These are phyloP conservation scores for Triticum timopheevii DNA, from an alignment of 176 grass and related monocot species.

Conservation along the genomic window DNA sequence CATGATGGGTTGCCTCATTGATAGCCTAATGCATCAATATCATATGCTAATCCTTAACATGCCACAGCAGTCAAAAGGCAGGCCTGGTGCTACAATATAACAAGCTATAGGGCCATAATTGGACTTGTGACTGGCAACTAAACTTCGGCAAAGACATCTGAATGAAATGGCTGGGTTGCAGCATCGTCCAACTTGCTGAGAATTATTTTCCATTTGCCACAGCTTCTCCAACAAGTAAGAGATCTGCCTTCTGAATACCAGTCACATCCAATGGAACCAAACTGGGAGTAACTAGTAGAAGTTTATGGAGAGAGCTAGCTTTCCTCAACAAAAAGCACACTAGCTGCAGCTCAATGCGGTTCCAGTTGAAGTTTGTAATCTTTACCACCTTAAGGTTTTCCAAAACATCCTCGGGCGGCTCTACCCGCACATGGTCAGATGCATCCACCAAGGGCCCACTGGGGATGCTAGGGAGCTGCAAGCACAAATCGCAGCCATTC, in stretches of 20 bases:
- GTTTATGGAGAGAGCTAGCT: background rate
- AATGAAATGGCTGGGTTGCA: conserved; percentile 15
- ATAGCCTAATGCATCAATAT: background rate
- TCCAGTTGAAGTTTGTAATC: conserved; percentile 16
- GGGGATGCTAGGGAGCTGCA: background rate
- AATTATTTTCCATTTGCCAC: background rate
- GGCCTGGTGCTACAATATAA: background rate
- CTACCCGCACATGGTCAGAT: background rate
- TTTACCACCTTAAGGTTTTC: conserved; percentile 29
- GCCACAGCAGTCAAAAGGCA: background rate
- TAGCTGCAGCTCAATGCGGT: background rate
- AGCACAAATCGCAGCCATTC: background rate
- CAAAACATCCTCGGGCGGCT: background rate
- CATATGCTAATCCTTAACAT: background rate
- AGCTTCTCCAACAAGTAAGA: background rate
- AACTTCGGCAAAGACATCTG: background rate
- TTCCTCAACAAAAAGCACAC: conserved; percentile 9
- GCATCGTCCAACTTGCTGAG: background rate
- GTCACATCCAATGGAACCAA: background rate
- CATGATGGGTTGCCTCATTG: background rate
- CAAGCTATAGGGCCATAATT: background rate
- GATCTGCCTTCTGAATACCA: background rate
- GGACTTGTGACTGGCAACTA: background rate
- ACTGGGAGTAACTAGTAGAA: conserved; percentile 1
- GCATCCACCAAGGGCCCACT: background rate